These are phyloP conservation scores for Parmales sp. DNA, from an alignment of 108 stramenopile species.

Conservation along the genomic window DNA sequence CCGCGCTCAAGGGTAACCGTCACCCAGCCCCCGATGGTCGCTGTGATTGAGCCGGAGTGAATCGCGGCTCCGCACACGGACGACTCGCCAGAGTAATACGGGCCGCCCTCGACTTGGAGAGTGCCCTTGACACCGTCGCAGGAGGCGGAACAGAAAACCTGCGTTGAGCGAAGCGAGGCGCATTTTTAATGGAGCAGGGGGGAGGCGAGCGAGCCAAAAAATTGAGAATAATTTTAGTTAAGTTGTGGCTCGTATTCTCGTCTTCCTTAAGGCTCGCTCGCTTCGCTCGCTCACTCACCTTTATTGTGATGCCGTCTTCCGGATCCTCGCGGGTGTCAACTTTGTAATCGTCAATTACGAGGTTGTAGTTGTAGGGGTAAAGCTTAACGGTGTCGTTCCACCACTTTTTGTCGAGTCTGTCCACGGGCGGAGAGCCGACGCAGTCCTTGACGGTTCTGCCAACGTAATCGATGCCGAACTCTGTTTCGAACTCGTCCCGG, in stretches of 20 bases:
- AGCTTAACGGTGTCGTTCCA: slow-evolving; percentile 18
- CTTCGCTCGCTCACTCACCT: too few relatives aligned
- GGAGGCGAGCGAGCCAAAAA: too few relatives aligned
- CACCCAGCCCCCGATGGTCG: slow-evolving; percentile 25
- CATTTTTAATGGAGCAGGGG: too few relatives aligned
- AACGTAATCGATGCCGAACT: slow-evolving; percentile 35
- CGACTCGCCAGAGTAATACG: slow-evolving; percentile 48
- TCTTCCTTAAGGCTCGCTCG: too few relatives aligned
- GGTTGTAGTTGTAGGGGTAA: slow-evolving; percentile 35
- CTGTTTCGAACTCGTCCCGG: slow-evolving; percentile 23
- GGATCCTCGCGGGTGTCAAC: slow-evolving; percentile 48
- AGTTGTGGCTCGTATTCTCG: too few relatives aligned
- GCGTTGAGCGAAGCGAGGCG: slow-evolving; percentile 39
- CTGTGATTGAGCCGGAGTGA: slow-evolving; percentile 45
- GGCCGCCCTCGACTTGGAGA: slow-evolving; percentile 7
- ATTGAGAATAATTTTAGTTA: too few relatives aligned
- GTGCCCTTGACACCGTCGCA: slow-evolving; percentile 8
- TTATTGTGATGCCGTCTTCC: slow-evolving; percentile 55
- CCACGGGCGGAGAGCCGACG: slow-evolving; percentile 59
- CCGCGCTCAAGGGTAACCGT: slow-evolving; percentile 29
- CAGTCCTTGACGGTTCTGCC: slow-evolving; percentile 54
- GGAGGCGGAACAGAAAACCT: slow-evolving; percentile 20
- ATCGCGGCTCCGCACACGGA: slow-evolving; percentile 58
- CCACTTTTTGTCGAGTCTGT: slow-evolving; percentile 33
- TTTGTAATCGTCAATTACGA: slow-evolving; percentile 46